Conservation (phyloP, 1,139 yeast species). For the Taiozyma sp. region DNA sequence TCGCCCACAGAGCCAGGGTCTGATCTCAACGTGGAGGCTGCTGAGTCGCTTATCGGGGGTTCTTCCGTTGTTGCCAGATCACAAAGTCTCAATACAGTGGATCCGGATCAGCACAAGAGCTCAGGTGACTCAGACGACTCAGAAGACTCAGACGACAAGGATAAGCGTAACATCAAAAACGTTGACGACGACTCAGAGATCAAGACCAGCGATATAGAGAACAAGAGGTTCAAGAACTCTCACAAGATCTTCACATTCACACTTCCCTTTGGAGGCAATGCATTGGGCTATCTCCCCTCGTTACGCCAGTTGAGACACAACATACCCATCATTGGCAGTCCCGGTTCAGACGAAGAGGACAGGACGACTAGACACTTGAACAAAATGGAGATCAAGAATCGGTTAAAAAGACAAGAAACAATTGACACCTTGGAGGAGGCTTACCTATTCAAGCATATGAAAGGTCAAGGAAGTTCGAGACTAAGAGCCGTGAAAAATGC, state of each 20-base stretch:
- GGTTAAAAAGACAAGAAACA: constrained; percentile 50
- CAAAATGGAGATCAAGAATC: constrained; percentile 35
- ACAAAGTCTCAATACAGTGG: background rate
- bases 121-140: background rate
- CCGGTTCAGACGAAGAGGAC: constrained; percentile 25
- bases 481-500: constrained; percentile 64
- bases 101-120: background rate
- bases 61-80: constrained; percentile 14
- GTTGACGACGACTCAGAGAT: constrained; percentile 2
- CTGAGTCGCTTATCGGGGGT: constrained; percentile 25
- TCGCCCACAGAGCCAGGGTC: background rate
- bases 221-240: constrained; percentile 15
- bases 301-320: constrained; percentile 21
- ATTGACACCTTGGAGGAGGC: constrained; percentile 63
- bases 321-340: constrained; percentile 21
- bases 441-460: constrained; percentile 45
- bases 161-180: background rate
- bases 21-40: constrained; percentile 1
- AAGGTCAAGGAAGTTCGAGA: constrained; percentile 60
- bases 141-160: background rate
- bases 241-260: constrained; percentile 38
- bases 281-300: constrained; percentile 22
- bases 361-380: constrained; percentile 18
- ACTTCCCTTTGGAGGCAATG: constrained; percentile 37
- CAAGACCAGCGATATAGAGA: constrained; percentile 11